phyloP scores from a whole-genome alignment of 371 early-diverging fungal genomes.

The Lichtheimia corymbifera region DNA sequence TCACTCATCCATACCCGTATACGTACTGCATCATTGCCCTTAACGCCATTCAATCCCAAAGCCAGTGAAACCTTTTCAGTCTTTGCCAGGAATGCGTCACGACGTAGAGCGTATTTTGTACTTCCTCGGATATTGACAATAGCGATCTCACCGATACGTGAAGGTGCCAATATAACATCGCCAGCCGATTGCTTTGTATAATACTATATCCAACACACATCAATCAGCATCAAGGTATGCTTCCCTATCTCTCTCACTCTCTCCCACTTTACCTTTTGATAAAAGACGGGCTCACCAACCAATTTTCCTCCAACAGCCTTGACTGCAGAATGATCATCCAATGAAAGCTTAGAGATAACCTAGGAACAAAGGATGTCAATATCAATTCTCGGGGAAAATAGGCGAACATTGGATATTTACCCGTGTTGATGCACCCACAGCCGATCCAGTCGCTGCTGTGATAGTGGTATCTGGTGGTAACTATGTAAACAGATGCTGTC shows the following conservation, averaged over 20 bases:
- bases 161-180: constrained; percentile 73
- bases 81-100: constrained; percentile 70
- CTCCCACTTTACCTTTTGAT: constrained; percentile 55
- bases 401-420: constrained; percentile 19
- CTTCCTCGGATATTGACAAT: constrained; percentile 63
- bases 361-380: constrained; percentile 3
- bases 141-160: constrained; percentile 65
- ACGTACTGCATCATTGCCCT: constrained; percentile 26
- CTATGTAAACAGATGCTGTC: constrained; percentile 15
- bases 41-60: constrained; percentile 49
- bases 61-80: constrained; percentile 64
- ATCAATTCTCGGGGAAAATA: not conserved
- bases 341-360: constrained; percentile 54
- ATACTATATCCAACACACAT: constrained; percentile 39
- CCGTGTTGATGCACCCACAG: constrained; percentile 60
- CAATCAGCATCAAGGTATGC: not conserved
- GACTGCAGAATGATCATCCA: constrained; percentile 44
- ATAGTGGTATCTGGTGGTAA: constrained; percentile 65
- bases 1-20: not conserved
- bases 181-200: constrained; percentile 58
- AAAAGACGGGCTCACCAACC: constrained; percentile 59
- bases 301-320: constrained; percentile 54
- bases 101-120: constrained; percentile 66
- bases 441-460: constrained; percentile 62
- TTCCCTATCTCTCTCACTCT: not conserved